Evolutionary conservation across 805 yeast genomes (phyloP).

Genomic region (Millerozyma miso): DNA sequence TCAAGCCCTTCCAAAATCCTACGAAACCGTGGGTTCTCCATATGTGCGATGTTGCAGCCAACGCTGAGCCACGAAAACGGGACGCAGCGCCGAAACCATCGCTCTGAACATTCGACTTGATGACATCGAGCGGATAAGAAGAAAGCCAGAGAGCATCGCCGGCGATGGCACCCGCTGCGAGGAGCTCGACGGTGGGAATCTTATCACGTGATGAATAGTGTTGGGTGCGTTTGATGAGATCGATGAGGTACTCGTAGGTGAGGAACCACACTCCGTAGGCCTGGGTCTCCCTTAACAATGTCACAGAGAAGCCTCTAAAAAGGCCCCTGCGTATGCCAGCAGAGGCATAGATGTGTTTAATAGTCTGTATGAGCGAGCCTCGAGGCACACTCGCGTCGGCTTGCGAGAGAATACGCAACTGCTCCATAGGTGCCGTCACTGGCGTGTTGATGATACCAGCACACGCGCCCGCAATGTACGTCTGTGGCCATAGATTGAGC

Average conservation of each 20-base stretch:
- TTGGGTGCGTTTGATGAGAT: slow-evolving; percentile 27
- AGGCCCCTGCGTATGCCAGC: slow-evolving; percentile 48
- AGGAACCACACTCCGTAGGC: slow-evolving; percentile 76
- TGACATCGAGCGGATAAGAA: slow-evolving; percentile 51
- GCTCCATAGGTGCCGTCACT: slow-evolving; percentile 63
- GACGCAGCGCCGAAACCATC: slow-evolving; percentile 44
- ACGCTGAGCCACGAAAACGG: slow-evolving; percentile 38
- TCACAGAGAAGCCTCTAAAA: slow-evolving; percentile 52
- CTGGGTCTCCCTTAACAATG: slow-evolving; percentile 58
- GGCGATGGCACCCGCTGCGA: slow-evolving; percentile 58
- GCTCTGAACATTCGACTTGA: slow-evolving; percentile 50
- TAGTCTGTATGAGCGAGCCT: slow-evolving; percentile 29
- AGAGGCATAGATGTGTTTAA: slow-evolving; percentile 34
- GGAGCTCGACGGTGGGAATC: slow-evolving; percentile 51
- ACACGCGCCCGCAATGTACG: slow-evolving; percentile 57
- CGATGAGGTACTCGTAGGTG: slow-evolving; percentile 56
- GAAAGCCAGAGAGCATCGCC: slow-evolving; percentile 66
- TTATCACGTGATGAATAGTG: slow-evolving; percentile 41
- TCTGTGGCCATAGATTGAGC: slow-evolving; percentile 51
- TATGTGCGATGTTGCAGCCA: slow-evolving; percentile 36
- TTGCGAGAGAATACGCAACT: slow-evolving; percentile 58
- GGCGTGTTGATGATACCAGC: slow-evolving; percentile 68
- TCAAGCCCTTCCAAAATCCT: slow-evolving; percentile 63
- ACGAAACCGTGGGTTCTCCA: slow-evolving; percentile 38
- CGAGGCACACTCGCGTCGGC: slow-evolving; percentile 29